Evolutionary conservation across 2,329 filamentous ascomycete species (phyloP).

Genomic region (Arthrocladium fulminans): DNA sequence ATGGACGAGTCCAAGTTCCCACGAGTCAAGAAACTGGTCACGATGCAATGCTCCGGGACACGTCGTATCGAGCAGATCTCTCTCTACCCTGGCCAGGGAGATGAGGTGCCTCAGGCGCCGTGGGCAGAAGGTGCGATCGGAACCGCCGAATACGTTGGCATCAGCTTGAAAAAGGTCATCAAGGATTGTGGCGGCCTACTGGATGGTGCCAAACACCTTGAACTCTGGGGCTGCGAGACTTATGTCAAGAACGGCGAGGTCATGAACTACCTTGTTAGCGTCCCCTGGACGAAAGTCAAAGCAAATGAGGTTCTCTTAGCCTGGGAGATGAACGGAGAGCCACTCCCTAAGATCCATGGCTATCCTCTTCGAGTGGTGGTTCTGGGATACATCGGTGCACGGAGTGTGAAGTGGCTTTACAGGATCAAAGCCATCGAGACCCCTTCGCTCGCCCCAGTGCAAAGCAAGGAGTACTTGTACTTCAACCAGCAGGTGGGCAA

Average conservation of each 20-base stretch:
- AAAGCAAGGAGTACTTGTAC: constrained; percentile 59
- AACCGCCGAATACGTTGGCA: constrained; percentile 54
- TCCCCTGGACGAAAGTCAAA: constrained; percentile 61
- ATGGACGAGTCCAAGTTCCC: constrained; percentile 54
- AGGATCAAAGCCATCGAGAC: constrained; percentile 50
- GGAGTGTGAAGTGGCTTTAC: constrained; percentile 50
- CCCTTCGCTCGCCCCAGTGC: constrained; percentile 52
- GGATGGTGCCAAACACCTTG: constrained; percentile 51
- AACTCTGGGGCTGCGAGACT: constrained; percentile 62
- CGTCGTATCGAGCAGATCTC: constrained; percentile 60
- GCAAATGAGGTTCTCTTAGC: constrained; percentile 57
- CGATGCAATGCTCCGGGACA: constrained; percentile 61
- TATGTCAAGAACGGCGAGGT: constrained; percentile 61
- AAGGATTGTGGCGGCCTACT: constrained; percentile 58
- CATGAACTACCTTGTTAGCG: constrained; percentile 59
- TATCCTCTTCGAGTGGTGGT: constrained; percentile 55
- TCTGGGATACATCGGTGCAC: constrained; percentile 58
- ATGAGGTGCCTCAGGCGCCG: constrained; percentile 44
- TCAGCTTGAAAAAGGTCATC: constrained; percentile 60
- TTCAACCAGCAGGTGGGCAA: constrained; percentile 61
- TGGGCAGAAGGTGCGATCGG: constrained; percentile 63
- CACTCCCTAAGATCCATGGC: constrained; percentile 57
- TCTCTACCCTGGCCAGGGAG: constrained; percentile 58
- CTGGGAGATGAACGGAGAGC: constrained; percentile 64
- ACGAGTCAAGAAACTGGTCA: constrained; percentile 49